These are phyloP conservation scores for Amyloporia xantha DNA, from an alignment of 768 basidiomycete species.

Conservation along the genomic window DNA sequence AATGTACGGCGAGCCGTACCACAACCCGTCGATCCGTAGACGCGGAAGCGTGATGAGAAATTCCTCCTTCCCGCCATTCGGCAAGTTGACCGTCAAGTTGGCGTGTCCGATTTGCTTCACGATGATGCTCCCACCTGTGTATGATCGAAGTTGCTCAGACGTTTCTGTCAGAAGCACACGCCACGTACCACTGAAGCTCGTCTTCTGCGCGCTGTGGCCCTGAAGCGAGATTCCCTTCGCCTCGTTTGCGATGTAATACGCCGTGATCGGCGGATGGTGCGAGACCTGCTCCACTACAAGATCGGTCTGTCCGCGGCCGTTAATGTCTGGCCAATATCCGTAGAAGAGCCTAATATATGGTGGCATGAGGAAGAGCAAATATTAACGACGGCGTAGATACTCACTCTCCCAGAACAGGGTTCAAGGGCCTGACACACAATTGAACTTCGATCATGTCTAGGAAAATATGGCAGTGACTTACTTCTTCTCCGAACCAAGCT, in stretches of 20 bases:
- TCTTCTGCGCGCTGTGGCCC: conserved; percentile 95
- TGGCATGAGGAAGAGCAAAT: neutral
- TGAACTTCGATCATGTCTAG: conserved; percentile 8
- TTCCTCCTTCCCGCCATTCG: conserved; percentile 51
- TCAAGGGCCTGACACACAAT: conserved; percentile 62
- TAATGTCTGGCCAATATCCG: conserved; percentile 74
- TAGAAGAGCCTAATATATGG: conserved; percentile 73
- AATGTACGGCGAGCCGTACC: conserved; percentile 88
- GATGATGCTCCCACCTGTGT: conserved; percentile 60
- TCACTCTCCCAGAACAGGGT: conserved; percentile 91
- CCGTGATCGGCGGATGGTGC: conserved; percentile 88
- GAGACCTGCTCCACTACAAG: conserved; percentile 94
- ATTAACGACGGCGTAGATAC: conserved; percentile 17
- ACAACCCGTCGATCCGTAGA: conserved; percentile 89
- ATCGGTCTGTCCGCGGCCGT: conserved; percentile 69
- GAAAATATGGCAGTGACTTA: conserved; percentile 34
- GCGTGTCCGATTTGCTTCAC: conserved; percentile 98
- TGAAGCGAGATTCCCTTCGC: conserved; percentile 67
- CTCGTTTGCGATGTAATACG: conserved; percentile 81
- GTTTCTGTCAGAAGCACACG: neutral
- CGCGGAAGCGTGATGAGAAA: conserved; percentile 91
- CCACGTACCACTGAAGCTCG: conserved; percentile 70
- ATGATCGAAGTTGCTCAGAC: neutral
- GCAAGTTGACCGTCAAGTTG: conserved; percentile 59
- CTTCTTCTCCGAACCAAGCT: conserved; percentile 98